phyloP scores from a whole-genome alignment of 2,329 filamentous ascomycete species.

The Berkeleyomyces basicola region DNA sequence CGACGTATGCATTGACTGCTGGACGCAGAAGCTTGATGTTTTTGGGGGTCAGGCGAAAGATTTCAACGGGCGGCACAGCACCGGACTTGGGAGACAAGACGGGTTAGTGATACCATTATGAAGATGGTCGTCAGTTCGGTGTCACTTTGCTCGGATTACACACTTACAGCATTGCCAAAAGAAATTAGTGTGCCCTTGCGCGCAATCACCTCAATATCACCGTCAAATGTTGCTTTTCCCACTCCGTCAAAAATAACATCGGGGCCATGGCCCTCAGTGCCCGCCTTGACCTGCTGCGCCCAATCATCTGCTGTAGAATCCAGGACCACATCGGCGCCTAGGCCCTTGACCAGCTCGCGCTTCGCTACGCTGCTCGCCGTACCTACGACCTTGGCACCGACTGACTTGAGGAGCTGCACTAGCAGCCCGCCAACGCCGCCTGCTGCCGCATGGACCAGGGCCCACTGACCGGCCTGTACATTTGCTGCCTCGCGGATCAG shows the following conservation, averaged over 20 bases:
- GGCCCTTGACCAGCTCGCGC: constrained; percentile 47
- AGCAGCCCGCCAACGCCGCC: constrained; percentile 66
- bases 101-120: background rate
- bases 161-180: constrained; percentile 61
- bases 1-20: constrained; percentile 52
- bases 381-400: constrained; percentile 65
- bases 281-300: constrained; percentile 42
- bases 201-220: constrained; percentile 55
- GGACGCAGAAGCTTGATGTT: constrained; percentile 66
- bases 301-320: constrained; percentile 32
- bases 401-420: constrained; percentile 52
- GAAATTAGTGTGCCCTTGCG: constrained; percentile 61
- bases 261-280: constrained; percentile 57
- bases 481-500: constrained; percentile 61
- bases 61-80: constrained; percentile 50
- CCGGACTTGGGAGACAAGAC: constrained; percentile 32
- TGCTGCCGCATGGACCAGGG: constrained; percentile 71
- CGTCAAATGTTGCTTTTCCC: constrained; percentile 70
- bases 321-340: constrained; percentile 56
- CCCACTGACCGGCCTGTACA: constrained; percentile 62
- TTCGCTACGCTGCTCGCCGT: constrained; percentile 63
- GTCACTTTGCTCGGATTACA: background rate
- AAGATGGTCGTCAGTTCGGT: background rate
- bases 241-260: constrained; percentile 74
- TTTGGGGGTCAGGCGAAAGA: constrained; percentile 47